Evolutionary conservation across 306 rosid species (phyloP).

Genomic region (Castanospermum australe): DNA sequence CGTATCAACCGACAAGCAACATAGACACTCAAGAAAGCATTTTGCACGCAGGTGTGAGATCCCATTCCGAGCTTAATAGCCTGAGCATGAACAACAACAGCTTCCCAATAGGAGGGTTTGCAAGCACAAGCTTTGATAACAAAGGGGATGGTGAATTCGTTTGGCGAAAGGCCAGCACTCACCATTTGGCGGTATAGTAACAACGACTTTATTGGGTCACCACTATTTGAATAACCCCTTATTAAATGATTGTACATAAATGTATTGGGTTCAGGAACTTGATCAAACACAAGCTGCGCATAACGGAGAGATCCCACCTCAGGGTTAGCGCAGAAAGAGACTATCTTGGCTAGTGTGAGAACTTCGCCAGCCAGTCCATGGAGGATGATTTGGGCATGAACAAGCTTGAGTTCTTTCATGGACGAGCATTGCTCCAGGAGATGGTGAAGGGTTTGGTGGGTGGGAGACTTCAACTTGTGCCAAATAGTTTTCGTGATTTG

Average conservation of each 20-base stretch:
- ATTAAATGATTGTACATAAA: slow-evolving; percentile 76
- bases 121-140: slow-evolving; percentile 61
- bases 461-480: slow-evolving; percentile 44
- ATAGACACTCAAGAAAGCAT: slow-evolving; percentile 50
- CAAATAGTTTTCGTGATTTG: slow-evolving; percentile 6
- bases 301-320: slow-evolving; percentile 43
- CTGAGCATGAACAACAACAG: slow-evolving; percentile 52
- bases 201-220: slow-evolving; percentile 39
- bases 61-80: slow-evolving; percentile 59
- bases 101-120: slow-evolving; percentile 46
- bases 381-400: slow-evolving; percentile 70
- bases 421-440: slow-evolving; percentile 57
- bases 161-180: slow-evolving; percentile 48
- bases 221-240: slow-evolving; percentile 53
- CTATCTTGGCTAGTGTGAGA: slow-evolving; percentile 51
- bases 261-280: slow-evolving; percentile 53
- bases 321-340: slow-evolving; percentile 44
- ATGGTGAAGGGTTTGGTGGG: slow-evolving; percentile 55
- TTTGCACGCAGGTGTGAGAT: slow-evolving; percentile 49
- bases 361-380: slow-evolving; percentile 43
- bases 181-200: slow-evolving; percentile 54
- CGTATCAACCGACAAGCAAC: slow-evolving; percentile 41
- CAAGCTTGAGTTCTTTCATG: slow-evolving; percentile 51
- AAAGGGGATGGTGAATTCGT: slow-evolving; percentile 71
- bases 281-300: slow-evolving; percentile 53